phyloP scores from a whole-genome alignment of 1,139 yeast species.

The Geotrichum cucujoidarum region DNA sequence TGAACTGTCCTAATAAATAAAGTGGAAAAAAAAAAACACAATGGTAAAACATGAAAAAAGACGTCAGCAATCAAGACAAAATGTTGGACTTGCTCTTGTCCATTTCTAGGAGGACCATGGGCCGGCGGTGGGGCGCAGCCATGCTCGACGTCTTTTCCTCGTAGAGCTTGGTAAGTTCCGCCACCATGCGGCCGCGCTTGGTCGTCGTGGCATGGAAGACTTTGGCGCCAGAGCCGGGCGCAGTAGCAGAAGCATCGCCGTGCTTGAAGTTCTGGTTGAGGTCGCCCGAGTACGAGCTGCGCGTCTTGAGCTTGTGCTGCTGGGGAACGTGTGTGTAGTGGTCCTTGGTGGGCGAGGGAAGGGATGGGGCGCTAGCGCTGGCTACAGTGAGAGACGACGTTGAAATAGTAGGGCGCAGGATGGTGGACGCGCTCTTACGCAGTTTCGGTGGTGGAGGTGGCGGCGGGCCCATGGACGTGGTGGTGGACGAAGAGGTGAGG shows the following conservation, averaged over 20 bases:
- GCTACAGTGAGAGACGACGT: neutral
- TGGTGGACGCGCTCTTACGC: constrained; percentile 17
- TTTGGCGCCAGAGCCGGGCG: too few species aligned
- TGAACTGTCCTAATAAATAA: too few species aligned
- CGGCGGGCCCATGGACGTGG: neutral
- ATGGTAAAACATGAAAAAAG: neutral
- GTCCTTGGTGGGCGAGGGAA: neutral
- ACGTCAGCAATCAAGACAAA: neutral
- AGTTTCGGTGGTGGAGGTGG: constrained; percentile 14
- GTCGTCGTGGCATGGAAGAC: too few species aligned
- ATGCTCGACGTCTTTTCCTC: constrained; percentile 20
- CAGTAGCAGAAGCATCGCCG: constrained; percentile 19
- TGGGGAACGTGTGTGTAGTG: neutral
- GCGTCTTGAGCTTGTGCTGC: constrained; percentile 4
- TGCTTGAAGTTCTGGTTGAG: neutral
- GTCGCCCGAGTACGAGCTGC: constrained; percentile 4
- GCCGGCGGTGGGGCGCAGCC: too few species aligned
- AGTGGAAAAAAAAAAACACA: neutral
- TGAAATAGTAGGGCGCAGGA: neutral
- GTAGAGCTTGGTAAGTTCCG: constrained; percentile 34
- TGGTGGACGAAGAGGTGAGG: neutral
- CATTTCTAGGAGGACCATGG: constrained; percentile 2
- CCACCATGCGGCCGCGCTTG: constrained; percentile 33
- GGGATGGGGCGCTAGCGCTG: neutral
- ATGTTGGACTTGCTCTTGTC: constrained; percentile 5